Evolutionary conservation across 2,329 filamentous ascomycete species (phyloP).

Genomic region (Arthrobotrys pseudoclavata): DNA sequence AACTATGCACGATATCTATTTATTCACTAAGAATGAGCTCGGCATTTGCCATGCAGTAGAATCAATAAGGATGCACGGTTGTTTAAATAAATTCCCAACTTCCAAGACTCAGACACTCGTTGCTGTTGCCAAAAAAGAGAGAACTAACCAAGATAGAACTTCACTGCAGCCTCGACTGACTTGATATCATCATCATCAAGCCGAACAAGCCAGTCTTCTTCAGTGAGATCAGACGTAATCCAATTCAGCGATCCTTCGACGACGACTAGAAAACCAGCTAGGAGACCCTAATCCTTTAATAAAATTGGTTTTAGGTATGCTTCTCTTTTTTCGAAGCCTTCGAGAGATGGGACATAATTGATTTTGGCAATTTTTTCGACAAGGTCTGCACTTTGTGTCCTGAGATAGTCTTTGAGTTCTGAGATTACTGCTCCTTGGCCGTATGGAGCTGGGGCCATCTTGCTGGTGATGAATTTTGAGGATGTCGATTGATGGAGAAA

Average conservation of each 20-base stretch:
- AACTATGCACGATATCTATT: slow-evolving; percentile 4
- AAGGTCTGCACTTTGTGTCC: slow-evolving; percentile 5
- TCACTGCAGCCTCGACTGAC: slow-evolving; percentile 44
- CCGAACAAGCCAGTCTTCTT: slow-evolving; percentile 50
- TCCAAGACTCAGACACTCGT: slow-evolving; percentile 20
- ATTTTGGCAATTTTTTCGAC: slow-evolving; percentile 38
- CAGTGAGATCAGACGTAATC: slow-evolving; percentile 39
- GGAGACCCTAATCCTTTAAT: slow-evolving; percentile 11
- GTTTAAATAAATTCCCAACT: not conserved
- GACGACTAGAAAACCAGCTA: slow-evolving; percentile 26
- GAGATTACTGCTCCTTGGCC: slow-evolving; percentile 44
- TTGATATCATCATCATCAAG: slow-evolving; percentile 36
- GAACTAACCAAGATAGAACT: slow-evolving; percentile 57
- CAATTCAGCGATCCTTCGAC: slow-evolving; percentile 39
- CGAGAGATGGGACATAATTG: slow-evolving; percentile 46
- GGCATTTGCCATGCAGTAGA: not conserved
- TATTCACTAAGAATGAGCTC: not conserved
- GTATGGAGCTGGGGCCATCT: slow-evolving; percentile 49
- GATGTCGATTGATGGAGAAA: slow-evolving; percentile 1
- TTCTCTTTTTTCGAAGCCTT: slow-evolving; percentile 40
- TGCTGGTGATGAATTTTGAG: not conserved
- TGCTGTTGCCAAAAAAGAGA: not conserved
- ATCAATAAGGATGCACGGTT: no score
- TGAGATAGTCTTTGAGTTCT: slow-evolving; percentile 39
- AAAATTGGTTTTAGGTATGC: slow-evolving; percentile 36